Conservation (phyloP, 2,329 filamentous ascomycete species). For the Scedosporium boydii region DNA sequence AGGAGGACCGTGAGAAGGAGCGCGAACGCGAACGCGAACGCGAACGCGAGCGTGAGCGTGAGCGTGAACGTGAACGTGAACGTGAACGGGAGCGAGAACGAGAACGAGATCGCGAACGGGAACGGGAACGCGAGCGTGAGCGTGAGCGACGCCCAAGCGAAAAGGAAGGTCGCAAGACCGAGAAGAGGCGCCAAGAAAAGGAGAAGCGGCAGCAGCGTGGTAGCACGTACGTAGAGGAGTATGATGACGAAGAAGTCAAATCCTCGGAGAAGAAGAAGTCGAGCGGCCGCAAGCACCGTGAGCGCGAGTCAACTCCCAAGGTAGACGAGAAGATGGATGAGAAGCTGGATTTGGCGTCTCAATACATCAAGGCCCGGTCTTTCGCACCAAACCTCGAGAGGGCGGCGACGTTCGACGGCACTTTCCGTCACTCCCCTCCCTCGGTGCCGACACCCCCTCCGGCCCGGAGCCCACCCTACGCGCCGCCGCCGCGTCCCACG, state of each 20-base stretch:
- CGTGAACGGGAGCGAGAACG: conserved; percentile 12
- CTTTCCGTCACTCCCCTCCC: conserved; percentile 17
- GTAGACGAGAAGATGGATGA: conserved; percentile 9
- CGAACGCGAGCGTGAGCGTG: conserved; percentile 18
- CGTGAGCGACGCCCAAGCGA: conserved; percentile 7
- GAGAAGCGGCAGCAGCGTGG: conserved; percentile 22
- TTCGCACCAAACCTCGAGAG: conserved; percentile 12
- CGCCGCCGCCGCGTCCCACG: conserved; percentile 9
- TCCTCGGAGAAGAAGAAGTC: conserved; percentile 29
- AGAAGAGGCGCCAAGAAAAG: conserved; percentile 26
- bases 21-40: conserved; percentile 24
- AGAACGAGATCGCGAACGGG: conserved; percentile 10
- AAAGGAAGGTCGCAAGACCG: conserved; percentile 22
- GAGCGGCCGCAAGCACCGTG: conserved; percentile 25
- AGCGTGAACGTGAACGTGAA: background rate
- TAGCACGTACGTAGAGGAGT: conserved; percentile 24
- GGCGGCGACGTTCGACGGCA: conserved; percentile 7
- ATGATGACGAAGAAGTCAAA: conserved; percentile 19
- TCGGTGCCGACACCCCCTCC: conserved; percentile 27
- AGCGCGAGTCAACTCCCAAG: conserved; percentile 21
- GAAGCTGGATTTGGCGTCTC: conserved; percentile 15
- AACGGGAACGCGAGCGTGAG: conserved; percentile 2
- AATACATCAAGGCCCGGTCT: conserved; percentile 20
- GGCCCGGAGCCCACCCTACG: conserved; percentile 16
- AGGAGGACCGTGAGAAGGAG: conserved; percentile 3